A percentile compares a stretch with the other conserved stretches of the same genome.
These are phyloP conservation scores for Eucalyptus marginata DNA, from an alignment of 345 rosid species.

Conservation along the genomic window DNA sequence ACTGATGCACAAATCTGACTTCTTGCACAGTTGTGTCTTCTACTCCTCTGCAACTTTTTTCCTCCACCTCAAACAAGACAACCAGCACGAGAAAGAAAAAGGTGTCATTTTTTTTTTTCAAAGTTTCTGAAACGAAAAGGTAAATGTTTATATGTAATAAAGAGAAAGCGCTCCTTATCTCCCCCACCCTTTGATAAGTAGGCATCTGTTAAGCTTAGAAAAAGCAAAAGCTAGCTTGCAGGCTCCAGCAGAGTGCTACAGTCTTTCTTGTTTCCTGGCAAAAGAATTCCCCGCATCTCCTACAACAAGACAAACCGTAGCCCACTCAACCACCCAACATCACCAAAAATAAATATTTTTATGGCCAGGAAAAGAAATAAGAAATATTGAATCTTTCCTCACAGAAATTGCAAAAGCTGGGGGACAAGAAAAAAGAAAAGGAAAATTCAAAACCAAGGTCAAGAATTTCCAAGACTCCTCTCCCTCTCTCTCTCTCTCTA, in stretches of 20 bases:
- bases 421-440: background rate
- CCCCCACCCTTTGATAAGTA: background rate
- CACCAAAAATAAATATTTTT: background rate
- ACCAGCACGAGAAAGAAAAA: background rate
- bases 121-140: background rate
- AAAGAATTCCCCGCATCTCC: background rate
- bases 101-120: background rate
- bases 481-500: background rate
- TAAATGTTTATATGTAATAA: background rate
- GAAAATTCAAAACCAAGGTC: background rate
- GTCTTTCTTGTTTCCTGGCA: background rate
- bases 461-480: background rate
- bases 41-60: background rate
- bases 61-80: background rate
- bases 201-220: background rate
- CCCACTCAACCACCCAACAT: slow-evolving; percentile 18
- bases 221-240: slow-evolving; percentile 7
- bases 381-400: background rate
- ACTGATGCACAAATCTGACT: background rate
- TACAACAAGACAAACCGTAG: slow-evolving; percentile 12
- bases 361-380: background rate
- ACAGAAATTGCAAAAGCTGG: background rate
- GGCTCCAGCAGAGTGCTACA: background rate
- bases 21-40: background rate
- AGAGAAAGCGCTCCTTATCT: background rate